Conservation (phyloP, 805 yeast genomes). For the Zygosaccharomyces bisporus region DNA sequence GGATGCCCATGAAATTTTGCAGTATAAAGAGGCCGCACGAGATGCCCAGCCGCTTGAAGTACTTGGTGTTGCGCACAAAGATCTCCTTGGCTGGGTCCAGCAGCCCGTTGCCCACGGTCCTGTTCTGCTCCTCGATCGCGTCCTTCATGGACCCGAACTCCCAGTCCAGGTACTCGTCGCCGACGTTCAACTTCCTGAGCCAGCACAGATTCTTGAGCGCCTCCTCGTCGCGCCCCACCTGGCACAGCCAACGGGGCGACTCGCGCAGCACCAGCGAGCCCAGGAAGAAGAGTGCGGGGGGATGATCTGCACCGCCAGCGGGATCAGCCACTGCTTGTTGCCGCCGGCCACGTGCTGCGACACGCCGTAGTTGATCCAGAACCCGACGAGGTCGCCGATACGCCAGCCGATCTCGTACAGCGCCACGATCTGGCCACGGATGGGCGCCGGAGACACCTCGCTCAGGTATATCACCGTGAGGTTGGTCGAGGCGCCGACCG, state of each 20-base stretch:
- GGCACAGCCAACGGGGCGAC: slow-evolving; percentile 45
- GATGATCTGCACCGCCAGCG: slow-evolving; percentile 45
- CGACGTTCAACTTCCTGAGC: slow-evolving; percentile 39
- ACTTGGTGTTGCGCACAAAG: slow-evolving; percentile 30
- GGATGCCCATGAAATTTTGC: slow-evolving; percentile 48
- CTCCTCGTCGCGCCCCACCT: slow-evolving; percentile 35
- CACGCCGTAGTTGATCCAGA: slow-evolving; percentile 50
- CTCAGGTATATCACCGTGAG: slow-evolving; percentile 48
- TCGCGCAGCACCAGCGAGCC: slow-evolving; percentile 43
- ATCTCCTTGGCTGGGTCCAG: slow-evolving; percentile 41
- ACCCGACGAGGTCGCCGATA: slow-evolving; percentile 46
- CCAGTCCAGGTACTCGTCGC: slow-evolving; percentile 40
- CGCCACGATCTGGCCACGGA: slow-evolving; percentile 46
- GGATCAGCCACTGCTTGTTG: slow-evolving; percentile 45
- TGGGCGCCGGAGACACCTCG: slow-evolving; percentile 44
- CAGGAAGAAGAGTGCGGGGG: slow-evolving; percentile 43
- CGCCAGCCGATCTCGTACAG: slow-evolving; percentile 50
- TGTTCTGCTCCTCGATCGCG: slow-evolving; percentile 25
- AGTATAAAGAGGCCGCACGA: slow-evolving; percentile 41
- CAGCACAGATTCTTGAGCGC: slow-evolving; percentile 38
- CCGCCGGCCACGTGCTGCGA: slow-evolving; percentile 33
- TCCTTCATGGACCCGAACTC: slow-evolving; percentile 37
- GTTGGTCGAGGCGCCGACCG: slow-evolving; percentile 50
- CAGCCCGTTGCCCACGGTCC: slow-evolving; percentile 38
- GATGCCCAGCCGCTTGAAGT: slow-evolving; percentile 37